Conservation (phyloP, 768 basidiomycete species). For the Mycena crocata region DNA sequence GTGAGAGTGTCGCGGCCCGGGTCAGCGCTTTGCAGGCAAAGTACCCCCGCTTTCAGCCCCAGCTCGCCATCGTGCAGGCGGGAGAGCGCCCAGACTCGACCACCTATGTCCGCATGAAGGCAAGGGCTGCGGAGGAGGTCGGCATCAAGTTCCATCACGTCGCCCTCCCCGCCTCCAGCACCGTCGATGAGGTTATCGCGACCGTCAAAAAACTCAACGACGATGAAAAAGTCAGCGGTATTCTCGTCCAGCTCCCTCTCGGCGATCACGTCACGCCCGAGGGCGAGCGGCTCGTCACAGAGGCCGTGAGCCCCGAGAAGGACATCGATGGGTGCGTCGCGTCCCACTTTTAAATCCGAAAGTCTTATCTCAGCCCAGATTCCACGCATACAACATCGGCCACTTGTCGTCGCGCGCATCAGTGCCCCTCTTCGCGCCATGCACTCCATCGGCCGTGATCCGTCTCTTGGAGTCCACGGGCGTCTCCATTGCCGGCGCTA, state of each 20-base stretch:
- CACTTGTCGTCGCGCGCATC: slow-evolving; percentile 92
- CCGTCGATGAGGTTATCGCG: slow-evolving; percentile 80
- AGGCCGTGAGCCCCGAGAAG: slow-evolving; percentile 92
- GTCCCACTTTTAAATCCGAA: slow-evolving; percentile 8
- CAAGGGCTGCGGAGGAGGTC: slow-evolving; percentile 93
- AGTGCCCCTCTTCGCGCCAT: slow-evolving; percentile 90
- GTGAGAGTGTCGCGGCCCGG: slow-evolving; percentile 76
- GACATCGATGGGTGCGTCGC: slow-evolving; percentile 91
- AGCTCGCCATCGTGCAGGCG: slow-evolving; percentile 93
- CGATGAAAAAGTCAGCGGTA: slow-evolving; percentile 85
- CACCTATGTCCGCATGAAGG: slow-evolving; percentile 97
- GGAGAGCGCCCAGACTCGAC: slow-evolving; percentile 92
- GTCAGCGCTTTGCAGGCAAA: slow-evolving; percentile 73
- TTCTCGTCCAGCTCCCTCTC: slow-evolving; percentile 96
- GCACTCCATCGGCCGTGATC: slow-evolving; percentile 95
- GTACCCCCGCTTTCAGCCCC: slow-evolving; percentile 91
- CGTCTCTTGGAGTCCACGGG: slow-evolving; percentile 91
- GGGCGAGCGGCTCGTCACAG: slow-evolving; percentile 92
- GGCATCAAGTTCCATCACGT: slow-evolving; percentile 91
- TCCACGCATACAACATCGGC: slow-evolving; percentile 99
- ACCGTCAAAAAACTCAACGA: slow-evolving; percentile 85
- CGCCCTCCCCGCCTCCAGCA: slow-evolving; percentile 72
- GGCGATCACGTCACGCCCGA: slow-evolving; percentile 83
- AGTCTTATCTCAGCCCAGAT: slow-evolving; percentile 58
- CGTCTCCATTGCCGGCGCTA: slow-evolving; percentile 78